These are phyloP conservation scores for Tilletia setariae DNA, from an alignment of 1,284 basidiomycete species.

Conservation along the genomic window DNA sequence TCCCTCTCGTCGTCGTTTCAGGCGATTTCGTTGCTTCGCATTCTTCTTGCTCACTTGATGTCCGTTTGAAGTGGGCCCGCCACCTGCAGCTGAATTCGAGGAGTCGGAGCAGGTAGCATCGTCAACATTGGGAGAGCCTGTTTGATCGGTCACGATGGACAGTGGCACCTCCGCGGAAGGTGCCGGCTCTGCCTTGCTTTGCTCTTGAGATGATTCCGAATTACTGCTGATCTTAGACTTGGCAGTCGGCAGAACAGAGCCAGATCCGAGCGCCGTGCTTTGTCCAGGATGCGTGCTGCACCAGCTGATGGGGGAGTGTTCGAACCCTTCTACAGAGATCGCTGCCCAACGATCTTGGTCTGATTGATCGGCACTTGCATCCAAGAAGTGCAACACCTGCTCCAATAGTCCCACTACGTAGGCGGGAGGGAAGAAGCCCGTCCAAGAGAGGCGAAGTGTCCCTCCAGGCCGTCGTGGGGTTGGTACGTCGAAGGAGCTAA, in stretches of 20 bases:
- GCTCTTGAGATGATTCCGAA: no score
- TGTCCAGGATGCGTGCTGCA: background rate
- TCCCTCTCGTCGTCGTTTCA: background rate
- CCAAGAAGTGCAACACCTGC: background rate
- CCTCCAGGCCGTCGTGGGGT: background rate
- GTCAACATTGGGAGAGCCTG: background rate
- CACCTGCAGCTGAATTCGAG: background rate
- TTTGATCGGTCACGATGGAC: no score
- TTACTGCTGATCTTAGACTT: background rate
- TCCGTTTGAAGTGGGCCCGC: background rate
- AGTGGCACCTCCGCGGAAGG: no score
- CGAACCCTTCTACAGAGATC: background rate
- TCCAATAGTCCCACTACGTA: background rate
- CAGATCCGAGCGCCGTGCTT: conserved; percentile 6
- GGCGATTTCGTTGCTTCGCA: conserved; percentile 4
- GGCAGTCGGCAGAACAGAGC: background rate
- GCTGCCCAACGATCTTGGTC: background rate
- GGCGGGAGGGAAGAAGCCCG: background rate
- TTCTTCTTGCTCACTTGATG: conserved; percentile 3
- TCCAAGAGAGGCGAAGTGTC: background rate
- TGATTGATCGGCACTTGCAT: background rate
- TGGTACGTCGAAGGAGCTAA: background rate
- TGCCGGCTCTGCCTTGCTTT: no score
- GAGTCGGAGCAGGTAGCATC: background rate
- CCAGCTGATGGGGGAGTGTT: conserved; percentile 10